Percentiles rank a stretch among this genome's conserved stretches.
These are phyloP conservation scores for Pecoramyces ruminantium DNA, from an alignment of 192 early-diverging fungal genomes.

Conservation along the genomic window DNA sequence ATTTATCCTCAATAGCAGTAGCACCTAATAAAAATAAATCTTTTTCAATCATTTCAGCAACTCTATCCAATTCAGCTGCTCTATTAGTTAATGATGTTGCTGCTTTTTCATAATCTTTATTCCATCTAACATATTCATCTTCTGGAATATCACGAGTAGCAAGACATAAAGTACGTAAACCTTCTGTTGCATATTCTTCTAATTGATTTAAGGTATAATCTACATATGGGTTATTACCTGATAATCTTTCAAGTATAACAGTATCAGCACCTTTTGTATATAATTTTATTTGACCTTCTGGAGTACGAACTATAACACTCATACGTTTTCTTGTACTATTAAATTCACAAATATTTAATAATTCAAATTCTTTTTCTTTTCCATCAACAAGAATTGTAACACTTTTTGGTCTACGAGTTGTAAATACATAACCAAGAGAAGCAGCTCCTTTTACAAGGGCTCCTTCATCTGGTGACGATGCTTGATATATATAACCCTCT, in stretches of 20 bases:
- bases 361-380: slow-evolving; percentile 58
- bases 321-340: slow-evolving; percentile 98
- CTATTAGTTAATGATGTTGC: slow-evolving; percentile 83
- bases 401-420: slow-evolving; percentile 30
- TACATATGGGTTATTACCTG: slow-evolving; percentile 49
- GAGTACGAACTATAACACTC: slow-evolving; percentile 75
- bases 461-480: slow-evolving; percentile 34
- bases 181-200: slow-evolving; percentile 27
- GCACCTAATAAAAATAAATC: slow-evolving; percentile 82
- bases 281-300: slow-evolving; percentile 43
- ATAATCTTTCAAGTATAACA: slow-evolving; percentile 82
- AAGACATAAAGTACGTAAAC: slow-evolving; percentile 86
- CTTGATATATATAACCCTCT: slow-evolving; percentile 5
- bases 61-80: slow-evolving; percentile 69
- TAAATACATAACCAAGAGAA: slow-evolving; percentile 47
- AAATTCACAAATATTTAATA: slow-evolving; percentile 94
- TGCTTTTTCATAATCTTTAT: slow-evolving; percentile 7
- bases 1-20: slow-evolving; percentile 95
- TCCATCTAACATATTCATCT: slow-evolving; percentile 75
- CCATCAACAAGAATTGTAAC: slow-evolving; percentile 22
- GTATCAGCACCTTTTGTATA: slow-evolving; percentile 98
- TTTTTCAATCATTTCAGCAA: slow-evolving; percentile 89
- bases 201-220: slow-evolving; percentile 56
- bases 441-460: slow-evolving; percentile 69
- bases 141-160: slow-evolving; percentile 82